Conservation (phyloP, 371 early-diverging fungal species). For the Mycotypha africana region DNA sequence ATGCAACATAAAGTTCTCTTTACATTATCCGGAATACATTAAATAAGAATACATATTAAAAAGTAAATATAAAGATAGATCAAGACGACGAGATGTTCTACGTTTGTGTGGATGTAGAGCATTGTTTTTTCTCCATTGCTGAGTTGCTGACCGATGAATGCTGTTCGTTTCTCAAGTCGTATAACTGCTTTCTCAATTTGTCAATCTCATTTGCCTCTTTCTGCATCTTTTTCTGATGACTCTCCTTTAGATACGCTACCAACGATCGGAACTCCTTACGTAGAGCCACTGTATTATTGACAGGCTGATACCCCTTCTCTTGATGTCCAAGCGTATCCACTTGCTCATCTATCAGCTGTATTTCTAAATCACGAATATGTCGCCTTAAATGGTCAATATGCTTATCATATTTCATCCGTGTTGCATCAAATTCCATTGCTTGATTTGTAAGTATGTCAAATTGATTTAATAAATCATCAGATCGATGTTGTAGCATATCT, state of each 20-base stretch:
- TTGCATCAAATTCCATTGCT: constrained; percentile 47
- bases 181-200: constrained; percentile 32
- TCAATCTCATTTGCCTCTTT: constrained; percentile 48
- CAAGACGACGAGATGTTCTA: no score
- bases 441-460: constrained; percentile 46
- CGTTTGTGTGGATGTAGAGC: no score
- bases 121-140: no score
- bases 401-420: constrained; percentile 39
- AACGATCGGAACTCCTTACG: constrained; percentile 57
- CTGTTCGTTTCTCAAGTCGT: constrained; percentile 25
- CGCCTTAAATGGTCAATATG: constrained; percentile 25
- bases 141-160: no score
- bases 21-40: no score
- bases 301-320: background rate
- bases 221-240: constrained; percentile 46
- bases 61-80: no score
- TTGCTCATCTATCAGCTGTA: constrained; percentile 33
- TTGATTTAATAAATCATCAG: constrained; percentile 42
- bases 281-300: constrained; percentile 34
- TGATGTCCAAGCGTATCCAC: constrained; percentile 26
- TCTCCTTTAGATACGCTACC: constrained; percentile 46
- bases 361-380: constrained; percentile 26
- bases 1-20: no score
- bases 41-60: no score
- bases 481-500: constrained; percentile 30